Conservation (phyloP, 306 rosid genomes). For the Aeschynomene evenia region DNA sequence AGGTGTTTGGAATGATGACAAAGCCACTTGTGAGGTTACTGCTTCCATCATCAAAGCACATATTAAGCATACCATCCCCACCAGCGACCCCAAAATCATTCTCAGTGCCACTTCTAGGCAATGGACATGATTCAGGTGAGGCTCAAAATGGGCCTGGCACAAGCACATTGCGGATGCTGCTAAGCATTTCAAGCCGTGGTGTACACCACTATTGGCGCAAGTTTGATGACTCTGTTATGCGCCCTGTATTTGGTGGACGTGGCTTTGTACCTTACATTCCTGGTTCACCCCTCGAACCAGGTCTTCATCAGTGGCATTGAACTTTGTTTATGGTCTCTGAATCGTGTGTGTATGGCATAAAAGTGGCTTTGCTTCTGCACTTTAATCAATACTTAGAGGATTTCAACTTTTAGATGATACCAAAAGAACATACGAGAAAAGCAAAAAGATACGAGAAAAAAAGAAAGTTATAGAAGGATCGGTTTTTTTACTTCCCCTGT, state of each 20-base stretch:
- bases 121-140: constrained; percentile 43
- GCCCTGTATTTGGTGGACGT: constrained; percentile 89
- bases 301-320: constrained; percentile 46
- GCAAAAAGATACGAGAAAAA: neutral
- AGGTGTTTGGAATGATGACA: constrained; percentile 92
- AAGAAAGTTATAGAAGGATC: neutral
- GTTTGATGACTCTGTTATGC: constrained; percentile 82
- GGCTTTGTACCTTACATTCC: constrained; percentile 88
- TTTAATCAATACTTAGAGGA: constrained; percentile 31
- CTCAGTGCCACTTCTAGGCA: constrained; percentile 59
- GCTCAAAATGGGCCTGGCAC: constrained; percentile 36
- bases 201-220: constrained; percentile 91
- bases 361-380: constrained; percentile 44
- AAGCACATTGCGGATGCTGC: constrained; percentile 55
- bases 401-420: constrained; percentile 28
- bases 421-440: neutral
- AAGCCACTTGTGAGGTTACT: constrained; percentile 83
- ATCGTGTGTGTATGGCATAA: constrained; percentile 27
- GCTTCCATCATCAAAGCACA: constrained; percentile 66
- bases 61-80: constrained; percentile 50
- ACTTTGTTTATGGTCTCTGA: constrained; percentile 7
- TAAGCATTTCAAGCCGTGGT: constrained; percentile 54
- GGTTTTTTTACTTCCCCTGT: neutral
- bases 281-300: constrained; percentile 74
- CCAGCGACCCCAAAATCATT: constrained; percentile 68